Conservation (phyloP, 352 stramenopile species). For the Elongisporangium undulatum region DNA sequence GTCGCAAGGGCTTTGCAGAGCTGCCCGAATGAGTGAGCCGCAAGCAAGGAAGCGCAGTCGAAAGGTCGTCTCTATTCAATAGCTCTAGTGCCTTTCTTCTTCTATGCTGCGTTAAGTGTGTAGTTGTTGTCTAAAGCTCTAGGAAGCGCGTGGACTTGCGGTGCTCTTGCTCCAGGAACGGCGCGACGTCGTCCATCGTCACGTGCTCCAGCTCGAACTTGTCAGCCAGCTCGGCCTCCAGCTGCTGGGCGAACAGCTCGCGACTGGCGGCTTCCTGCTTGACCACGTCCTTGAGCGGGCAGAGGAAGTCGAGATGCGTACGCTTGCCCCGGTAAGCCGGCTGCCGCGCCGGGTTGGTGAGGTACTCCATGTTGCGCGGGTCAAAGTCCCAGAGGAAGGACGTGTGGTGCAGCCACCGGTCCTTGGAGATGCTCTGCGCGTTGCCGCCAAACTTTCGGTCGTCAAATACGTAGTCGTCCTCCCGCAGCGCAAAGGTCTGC, state of each 20-base stretch:
- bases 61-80: no score
- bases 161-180: conserved; percentile 52
- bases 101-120: no score
- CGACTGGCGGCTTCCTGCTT: conserved; percentile 28
- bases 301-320: conserved; percentile 93
- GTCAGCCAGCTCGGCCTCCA: conserved; percentile 38
- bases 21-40: conserved; percentile 8
- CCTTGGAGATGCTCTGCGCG: conserved; percentile 93
- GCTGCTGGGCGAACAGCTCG: conserved; percentile 34
- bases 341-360: conserved; percentile 93
- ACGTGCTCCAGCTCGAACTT: conserved; percentile 66
- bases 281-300: conserved; percentile 80
- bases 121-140: conserved; percentile 27
- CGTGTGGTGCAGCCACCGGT: conserved; percentile 96
- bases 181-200: conserved; percentile 31
- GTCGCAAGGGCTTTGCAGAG: conserved; percentile 39
- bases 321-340: conserved; percentile 93
- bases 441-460: conserved; percentile 96
- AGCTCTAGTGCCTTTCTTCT: no score
- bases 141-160: conserved; percentile 65
- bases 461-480: conserved; percentile 97
- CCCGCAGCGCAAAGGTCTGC: conserved; percentile 85
- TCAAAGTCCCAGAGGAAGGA: conserved; percentile 97
- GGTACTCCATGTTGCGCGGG: conserved; percentile 92
- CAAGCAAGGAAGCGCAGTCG: no score